Conservation (phyloP, 108 stramenopile species). For the Stephanodiscus triporus region DNA sequence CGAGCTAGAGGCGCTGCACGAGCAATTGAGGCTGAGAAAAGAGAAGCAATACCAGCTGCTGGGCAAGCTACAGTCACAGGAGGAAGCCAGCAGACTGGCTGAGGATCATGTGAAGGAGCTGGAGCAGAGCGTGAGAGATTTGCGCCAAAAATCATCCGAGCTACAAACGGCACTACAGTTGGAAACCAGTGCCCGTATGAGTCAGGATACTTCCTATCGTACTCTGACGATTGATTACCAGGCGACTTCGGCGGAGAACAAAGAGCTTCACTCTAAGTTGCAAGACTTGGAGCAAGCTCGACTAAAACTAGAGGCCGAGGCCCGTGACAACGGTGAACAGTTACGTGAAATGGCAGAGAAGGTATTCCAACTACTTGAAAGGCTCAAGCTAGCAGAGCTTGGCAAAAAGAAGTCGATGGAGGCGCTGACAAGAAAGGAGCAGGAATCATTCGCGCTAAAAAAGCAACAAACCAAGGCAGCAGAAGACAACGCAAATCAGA, state of each 20-base stretch:
- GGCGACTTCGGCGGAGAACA: slow-evolving; percentile 54
- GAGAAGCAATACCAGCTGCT: slow-evolving; percentile 90
- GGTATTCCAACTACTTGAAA: slow-evolving; percentile 85
- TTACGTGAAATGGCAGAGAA: slow-evolving; percentile 89
- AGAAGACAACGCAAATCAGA: too few species aligned
- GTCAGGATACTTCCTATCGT: slow-evolving; percentile 71
- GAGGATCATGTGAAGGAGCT: slow-evolving; percentile 75
- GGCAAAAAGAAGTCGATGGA: slow-evolving; percentile 86
- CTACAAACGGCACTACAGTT: slow-evolving; percentile 81
- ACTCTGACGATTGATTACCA: slow-evolving; percentile 58
- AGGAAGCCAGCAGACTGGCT: slow-evolving; percentile 80
- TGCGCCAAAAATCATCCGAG: slow-evolving; percentile 71
- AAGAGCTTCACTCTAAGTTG: slow-evolving; percentile 61
- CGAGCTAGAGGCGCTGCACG: slow-evolving; percentile 85
- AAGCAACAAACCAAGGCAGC: too few species aligned
- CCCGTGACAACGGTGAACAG: slow-evolving; percentile 77
- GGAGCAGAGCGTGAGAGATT: slow-evolving; percentile 69
- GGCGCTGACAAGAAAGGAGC: slow-evolving; percentile 75
- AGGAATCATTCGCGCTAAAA: too few species aligned
- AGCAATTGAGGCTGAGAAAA: slow-evolving; percentile 88
- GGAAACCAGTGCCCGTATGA: slow-evolving; percentile 65
- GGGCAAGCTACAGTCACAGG: slow-evolving; percentile 84
- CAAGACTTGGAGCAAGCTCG: slow-evolving; percentile 64
- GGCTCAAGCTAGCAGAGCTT: slow-evolving; percentile 84
- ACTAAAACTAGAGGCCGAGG: slow-evolving; percentile 84